These are phyloP conservation scores for Coemansia nantahalensis DNA, from an alignment of 192 early-diverging fungal species.

Conservation along the genomic window DNA sequence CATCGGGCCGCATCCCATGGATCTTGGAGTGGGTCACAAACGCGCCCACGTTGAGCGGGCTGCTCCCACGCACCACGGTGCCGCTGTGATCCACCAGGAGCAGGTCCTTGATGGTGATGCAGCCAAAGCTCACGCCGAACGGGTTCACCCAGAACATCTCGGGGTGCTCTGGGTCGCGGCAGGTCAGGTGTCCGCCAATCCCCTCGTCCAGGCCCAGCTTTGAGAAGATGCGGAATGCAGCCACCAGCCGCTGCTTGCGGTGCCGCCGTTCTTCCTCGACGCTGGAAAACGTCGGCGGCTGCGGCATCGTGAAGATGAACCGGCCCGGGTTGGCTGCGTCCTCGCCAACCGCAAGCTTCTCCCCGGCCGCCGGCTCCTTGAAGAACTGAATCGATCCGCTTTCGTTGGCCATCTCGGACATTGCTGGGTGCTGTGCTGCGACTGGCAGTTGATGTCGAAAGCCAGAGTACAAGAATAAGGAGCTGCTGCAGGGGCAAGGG, in stretches of 20 bases:
- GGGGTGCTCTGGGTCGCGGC: slow-evolving; percentile 59
- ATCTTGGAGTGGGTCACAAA: slow-evolving; percentile 63
- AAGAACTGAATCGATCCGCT: slow-evolving; percentile 29
- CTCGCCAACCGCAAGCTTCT: slow-evolving; percentile 27
- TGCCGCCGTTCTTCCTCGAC: slow-evolving; percentile 56
- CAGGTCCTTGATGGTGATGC: slow-evolving; percentile 56
- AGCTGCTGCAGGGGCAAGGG: no score
- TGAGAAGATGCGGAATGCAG: slow-evolving; percentile 58
- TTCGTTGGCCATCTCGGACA: slow-evolving; percentile 6
- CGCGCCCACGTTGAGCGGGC: slow-evolving; percentile 57
- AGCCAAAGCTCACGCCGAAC: slow-evolving; percentile 56
- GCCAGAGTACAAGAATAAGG: no score
- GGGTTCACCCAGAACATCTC: slow-evolving; percentile 64
- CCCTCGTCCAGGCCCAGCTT: slow-evolving; percentile 61
- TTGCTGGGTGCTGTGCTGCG: background rate
- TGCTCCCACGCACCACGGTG: slow-evolving; percentile 48
- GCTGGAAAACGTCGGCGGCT: slow-evolving; percentile 41
- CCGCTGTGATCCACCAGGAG: slow-evolving; percentile 59
- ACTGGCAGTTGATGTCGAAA: no score
- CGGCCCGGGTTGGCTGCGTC: slow-evolving; percentile 42
- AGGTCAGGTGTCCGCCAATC: slow-evolving; percentile 61
- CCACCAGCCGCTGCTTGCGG: slow-evolving; percentile 58
- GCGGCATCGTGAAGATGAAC: slow-evolving; percentile 49
- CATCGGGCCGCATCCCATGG: slow-evolving; percentile 52
- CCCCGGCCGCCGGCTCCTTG: slow-evolving; percentile 15